These are phyloP conservation scores for Solanum chacoense DNA, from an alignment of 305 asterid species.

Conservation along the genomic window DNA sequence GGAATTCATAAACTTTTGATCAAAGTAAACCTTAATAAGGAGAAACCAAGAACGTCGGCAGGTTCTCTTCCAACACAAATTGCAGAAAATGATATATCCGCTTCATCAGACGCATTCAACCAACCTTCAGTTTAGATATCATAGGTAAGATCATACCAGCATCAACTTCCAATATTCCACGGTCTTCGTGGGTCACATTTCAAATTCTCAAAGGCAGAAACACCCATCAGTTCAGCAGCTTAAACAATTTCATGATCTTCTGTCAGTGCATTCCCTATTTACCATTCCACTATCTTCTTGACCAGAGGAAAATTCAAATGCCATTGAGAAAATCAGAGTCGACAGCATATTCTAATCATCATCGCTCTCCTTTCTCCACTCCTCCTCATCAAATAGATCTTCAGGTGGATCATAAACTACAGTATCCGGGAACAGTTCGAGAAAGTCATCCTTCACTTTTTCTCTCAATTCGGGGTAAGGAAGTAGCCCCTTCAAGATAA, in stretches of 20 bases:
- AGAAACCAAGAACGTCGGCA: background rate
- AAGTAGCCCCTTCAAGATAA: constrained; percentile 71
- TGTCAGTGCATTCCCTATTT: background rate
- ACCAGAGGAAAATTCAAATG: background rate
- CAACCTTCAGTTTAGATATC: background rate
- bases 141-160: background rate
- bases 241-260: background rate
- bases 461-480: constrained; percentile 73
- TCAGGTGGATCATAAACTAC: constrained; percentile 80
- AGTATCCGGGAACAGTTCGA: constrained; percentile 78
- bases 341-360: constrained; percentile 29
- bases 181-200: background rate
- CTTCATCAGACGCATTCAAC: background rate
- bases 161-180: background rate
- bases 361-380: constrained; percentile 27
- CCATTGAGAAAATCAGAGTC: background rate
- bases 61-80: background rate
- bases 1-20: background rate
- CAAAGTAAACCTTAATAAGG: background rate
- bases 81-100: background rate
- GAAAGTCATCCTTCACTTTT: constrained; percentile 76
- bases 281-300: background rate
- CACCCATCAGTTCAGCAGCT: background rate
- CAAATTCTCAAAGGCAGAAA: background rate
- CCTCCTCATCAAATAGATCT: constrained; percentile 47